These are phyloP conservation scores for Fragilariopsis cylindrus DNA, from an alignment of 108 stramenopile genomes.

Conservation along the genomic window DNA sequence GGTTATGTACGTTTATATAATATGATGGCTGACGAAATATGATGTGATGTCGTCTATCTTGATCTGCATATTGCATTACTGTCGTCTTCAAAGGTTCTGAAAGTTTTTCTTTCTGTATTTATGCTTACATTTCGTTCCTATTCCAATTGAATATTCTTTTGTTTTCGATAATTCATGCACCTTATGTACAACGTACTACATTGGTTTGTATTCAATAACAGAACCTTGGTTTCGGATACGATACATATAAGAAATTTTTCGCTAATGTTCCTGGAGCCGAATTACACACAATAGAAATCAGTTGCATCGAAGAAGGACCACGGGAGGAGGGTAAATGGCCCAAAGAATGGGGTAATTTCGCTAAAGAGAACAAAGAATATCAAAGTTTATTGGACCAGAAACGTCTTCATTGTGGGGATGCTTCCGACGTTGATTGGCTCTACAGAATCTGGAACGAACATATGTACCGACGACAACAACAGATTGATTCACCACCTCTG, in stretches of 20 bases:
- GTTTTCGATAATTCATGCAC: not conserved
- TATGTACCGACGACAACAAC: not conserved
- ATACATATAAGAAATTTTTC: constrained; percentile 33
- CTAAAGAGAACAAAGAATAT: constrained; percentile 40
- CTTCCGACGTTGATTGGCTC: constrained; percentile 21
- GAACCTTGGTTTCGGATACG: constrained; percentile 21
- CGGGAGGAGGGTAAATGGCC: constrained; percentile 64
- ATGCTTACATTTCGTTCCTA: not conserved
- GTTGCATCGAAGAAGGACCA: constrained; percentile 49
- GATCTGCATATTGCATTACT: too few species aligned
- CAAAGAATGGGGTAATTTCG: constrained; percentile 51
- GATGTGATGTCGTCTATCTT: too few species aligned
- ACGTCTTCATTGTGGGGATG: constrained; percentile 61
- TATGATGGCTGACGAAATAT: too few species aligned
- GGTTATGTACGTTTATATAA: constrained; percentile 28
- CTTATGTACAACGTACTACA: not conserved
- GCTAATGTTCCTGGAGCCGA: constrained; percentile 42
- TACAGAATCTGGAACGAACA: not conserved
- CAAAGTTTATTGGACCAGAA: constrained; percentile 37
- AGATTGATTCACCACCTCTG: constrained; percentile 42
- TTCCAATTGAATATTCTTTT: not conserved
- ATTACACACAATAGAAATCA: constrained; percentile 52
- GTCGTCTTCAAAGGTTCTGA: too few species aligned
- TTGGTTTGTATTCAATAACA: not conserved
- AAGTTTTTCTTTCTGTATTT: too few species aligned